A percentile compares a stretch with the other conserved stretches of the same genome.
Conservation (phyloP, 2,329 filamentous ascomycete genomes). For the Penicillium nordicum region DNA sequence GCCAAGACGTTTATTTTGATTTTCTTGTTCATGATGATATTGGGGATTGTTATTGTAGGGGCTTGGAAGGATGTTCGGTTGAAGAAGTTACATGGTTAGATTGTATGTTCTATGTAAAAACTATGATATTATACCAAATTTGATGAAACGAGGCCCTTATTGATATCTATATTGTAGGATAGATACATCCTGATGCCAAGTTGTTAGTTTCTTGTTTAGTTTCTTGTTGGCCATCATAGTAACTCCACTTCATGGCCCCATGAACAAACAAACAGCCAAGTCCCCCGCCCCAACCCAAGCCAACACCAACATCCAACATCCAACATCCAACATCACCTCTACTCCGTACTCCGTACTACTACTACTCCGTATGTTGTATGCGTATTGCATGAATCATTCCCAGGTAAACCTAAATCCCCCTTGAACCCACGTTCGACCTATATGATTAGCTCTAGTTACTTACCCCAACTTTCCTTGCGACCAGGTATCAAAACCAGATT, state of each 20-base stretch:
- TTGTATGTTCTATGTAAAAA: background rate
- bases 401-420: background rate
- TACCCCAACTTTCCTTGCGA: background rate
- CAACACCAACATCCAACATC: background rate
- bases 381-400: background rate
- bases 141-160: background rate
- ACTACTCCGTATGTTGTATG: background rate
- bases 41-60: constrained; percentile 10
- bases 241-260: background rate
- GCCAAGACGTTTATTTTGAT: constrained; percentile 14
- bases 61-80: constrained; percentile 1
- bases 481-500: background rate
- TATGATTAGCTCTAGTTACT: background rate
- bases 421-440: background rate
- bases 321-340: background rate
- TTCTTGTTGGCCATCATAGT: background rate
- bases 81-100: background rate
- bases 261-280: background rate
- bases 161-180: background rate
- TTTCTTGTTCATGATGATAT: constrained; percentile 10
- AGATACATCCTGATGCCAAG: background rate
- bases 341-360: background rate
- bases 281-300: too few species aligned
- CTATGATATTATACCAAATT: background rate
- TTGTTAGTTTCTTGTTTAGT: background rate